Base-by-base conservation (phyloP, 805 yeast species). In the Saccharomycopsis fermentans region DNA sequence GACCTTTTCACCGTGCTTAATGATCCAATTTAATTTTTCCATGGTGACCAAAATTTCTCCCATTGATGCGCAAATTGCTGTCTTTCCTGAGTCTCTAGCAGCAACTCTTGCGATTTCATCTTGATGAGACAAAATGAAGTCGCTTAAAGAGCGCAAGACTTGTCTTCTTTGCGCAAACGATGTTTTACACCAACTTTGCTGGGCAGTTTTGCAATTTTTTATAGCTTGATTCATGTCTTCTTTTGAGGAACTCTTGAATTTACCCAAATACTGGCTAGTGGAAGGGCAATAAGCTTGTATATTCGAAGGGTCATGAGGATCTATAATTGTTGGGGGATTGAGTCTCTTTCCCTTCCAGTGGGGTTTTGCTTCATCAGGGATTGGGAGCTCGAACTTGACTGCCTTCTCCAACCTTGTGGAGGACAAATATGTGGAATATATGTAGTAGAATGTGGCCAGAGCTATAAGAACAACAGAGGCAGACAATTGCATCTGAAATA, bases 231-330 rank as follows among this genome's bases (percentile, higher is more conserved):
- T 92, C 70, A 94, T 87, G 52, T 90, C 94, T 3, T 77, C 78
- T 53, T 74, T 76, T n/a, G 85, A 72, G 58, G 82, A 80, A 1
- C 89, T 83, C 54, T 77, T 73, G 65, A 83, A 84, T 24, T 83
- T 77, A 0, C 96, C 98, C 63, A 92, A 74, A 62, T 74, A 83
- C 71, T 90, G 97, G 36, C 97, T 95, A 0, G 98, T 94, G 0
- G 98, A 97, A 3, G 99, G 99, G 72, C 99, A 92, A 69, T 88
- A 86, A 61, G 91, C 82, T 67, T 89, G 91, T 62, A 92, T 87
- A 63, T 71, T 75, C 21, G 74, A 76, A 1, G 92, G 87, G 57
- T 86, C 90, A 26, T 78, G 79, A 1, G 79, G 77, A 58, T 81
- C 80, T 53, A 74, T 73, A 3, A 88, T 75, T 14, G 82, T 74